Conservation (phyloP, 805 yeast species). For the Candida ipomoeae region DNA sequence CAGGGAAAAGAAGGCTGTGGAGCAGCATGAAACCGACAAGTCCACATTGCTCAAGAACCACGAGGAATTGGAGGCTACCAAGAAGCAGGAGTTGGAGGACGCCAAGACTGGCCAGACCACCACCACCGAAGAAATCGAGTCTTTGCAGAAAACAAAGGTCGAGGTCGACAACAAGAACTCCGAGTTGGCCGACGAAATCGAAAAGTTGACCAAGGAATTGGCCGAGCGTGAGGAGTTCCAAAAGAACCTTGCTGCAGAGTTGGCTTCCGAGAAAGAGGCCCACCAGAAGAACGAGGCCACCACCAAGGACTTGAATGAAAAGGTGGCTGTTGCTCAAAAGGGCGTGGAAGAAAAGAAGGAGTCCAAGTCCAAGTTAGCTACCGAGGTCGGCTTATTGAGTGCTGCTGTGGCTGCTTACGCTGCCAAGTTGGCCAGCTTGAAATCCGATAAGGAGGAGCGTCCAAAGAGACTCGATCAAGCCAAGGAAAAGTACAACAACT, state of each 20-base stretch:
- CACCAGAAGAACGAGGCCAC: conserved; percentile 27
- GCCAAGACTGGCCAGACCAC: conserved; percentile 38
- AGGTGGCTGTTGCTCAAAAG: conserved; percentile 34
- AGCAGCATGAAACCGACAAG: conserved; percentile 42
- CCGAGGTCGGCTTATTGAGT: conserved; percentile 43
- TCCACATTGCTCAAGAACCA: conserved; percentile 41
- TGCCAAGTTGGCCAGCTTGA: conserved; percentile 37
- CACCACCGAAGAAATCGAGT: conserved; percentile 44
- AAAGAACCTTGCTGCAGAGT: conserved; percentile 31
- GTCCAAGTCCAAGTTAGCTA: conserved; percentile 33
- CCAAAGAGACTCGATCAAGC: conserved; percentile 38
- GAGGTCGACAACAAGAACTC: conserved; percentile 38
- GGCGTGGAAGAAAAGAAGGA: conserved; percentile 34
- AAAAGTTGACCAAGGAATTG: conserved; percentile 41
- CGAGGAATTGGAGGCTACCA: conserved; percentile 42
- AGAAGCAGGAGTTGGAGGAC: conserved; percentile 40
- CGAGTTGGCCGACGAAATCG: conserved; percentile 35
- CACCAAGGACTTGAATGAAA: conserved; percentile 40
- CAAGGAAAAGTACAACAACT: conserved; percentile 32
- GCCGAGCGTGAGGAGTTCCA: conserved; percentile 34
- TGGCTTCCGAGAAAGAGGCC: conserved; percentile 26
- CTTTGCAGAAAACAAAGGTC: conserved; percentile 39
- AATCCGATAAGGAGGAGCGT: conserved; percentile 36
- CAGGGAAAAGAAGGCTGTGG: conserved; percentile 46
- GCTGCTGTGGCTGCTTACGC: conserved; percentile 43